These are phyloP conservation scores for Pseudozyma hubeiensis DNA, from an alignment of 1,284 basidiomycete genomes.

Conservation along the genomic window DNA sequence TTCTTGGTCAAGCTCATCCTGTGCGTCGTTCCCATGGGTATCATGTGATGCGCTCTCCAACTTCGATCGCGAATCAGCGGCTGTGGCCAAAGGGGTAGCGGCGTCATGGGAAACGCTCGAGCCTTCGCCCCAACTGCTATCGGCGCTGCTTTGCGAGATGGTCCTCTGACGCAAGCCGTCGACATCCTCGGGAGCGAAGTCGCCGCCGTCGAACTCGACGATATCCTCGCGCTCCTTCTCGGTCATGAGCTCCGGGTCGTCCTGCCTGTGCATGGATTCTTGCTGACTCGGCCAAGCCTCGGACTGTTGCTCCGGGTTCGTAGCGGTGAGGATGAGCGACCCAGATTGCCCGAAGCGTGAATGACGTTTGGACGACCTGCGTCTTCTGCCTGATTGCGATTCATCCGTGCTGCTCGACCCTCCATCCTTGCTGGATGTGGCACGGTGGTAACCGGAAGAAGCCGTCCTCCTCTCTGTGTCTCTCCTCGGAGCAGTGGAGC, in stretches of 20 bases:
- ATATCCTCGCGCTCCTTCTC: constrained; percentile 50
- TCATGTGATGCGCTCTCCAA: not conserved
- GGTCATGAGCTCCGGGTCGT: constrained; percentile 44
- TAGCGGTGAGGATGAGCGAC: constrained; percentile 14
- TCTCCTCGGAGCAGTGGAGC: constrained; percentile 27
- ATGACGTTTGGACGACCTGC: constrained; percentile 25
- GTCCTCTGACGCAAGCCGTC: constrained; percentile 22
- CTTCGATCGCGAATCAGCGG: constrained; percentile 1
- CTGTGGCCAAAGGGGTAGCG: constrained; percentile 4
- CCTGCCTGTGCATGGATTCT: constrained; percentile 6
- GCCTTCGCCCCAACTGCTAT: constrained; percentile 38
- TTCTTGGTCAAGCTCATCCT: constrained; percentile 22
- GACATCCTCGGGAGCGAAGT: constrained; percentile 43
- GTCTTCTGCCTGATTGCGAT: constrained; percentile 3
- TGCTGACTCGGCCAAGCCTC: constrained; percentile 8
- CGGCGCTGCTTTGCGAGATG: constrained; percentile 32
- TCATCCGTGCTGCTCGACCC: constrained; percentile 31
- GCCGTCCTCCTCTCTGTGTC: constrained; percentile 14
- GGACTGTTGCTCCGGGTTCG: not conserved
- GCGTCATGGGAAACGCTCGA: constrained; percentile 27
- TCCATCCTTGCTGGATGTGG: not conserved
- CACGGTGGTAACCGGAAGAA: constrained; percentile 13
- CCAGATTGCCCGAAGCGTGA: constrained; percentile 16
- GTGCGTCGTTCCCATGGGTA: not conserved
- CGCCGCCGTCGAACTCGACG: constrained; percentile 48